Conservation (phyloP, 352 stramenopile species). For the Phytophthora pinifolia region DNA sequence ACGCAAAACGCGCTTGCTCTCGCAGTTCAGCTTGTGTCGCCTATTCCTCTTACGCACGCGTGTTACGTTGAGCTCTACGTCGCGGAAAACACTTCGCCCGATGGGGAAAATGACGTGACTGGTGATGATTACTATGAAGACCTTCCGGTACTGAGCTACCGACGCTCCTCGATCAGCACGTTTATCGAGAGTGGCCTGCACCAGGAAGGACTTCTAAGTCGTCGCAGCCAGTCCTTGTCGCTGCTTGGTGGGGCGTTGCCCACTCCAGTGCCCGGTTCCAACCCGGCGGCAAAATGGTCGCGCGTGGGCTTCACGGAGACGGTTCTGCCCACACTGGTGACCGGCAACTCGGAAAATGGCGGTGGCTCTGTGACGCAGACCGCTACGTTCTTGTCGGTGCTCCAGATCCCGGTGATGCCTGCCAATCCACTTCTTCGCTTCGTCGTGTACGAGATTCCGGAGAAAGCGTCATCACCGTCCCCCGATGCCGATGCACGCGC, state of each 20-base stretch:
- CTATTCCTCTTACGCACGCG: slow-evolving; percentile 58
- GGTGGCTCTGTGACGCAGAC: slow-evolving; percentile 42
- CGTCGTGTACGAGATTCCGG: slow-evolving; percentile 81
- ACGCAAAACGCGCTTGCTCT: slow-evolving; percentile 79
- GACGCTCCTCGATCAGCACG: slow-evolving; percentile 69
- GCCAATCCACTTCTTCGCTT: slow-evolving; percentile 72
- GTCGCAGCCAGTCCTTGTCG: slow-evolving; percentile 52
- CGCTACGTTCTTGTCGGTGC: slow-evolving; percentile 74
- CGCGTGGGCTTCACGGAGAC: slow-evolving; percentile 80
- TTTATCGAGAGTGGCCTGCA: slow-evolving; percentile 74
- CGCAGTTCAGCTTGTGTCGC: slow-evolving; percentile 65
- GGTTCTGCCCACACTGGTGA: slow-evolving; percentile 62
- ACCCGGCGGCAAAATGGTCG: slow-evolving; percentile 49
- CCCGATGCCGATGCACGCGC: slow-evolving; percentile 23
- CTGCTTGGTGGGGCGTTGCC: slow-evolving; percentile 30
- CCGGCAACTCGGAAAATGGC: slow-evolving; percentile 27
- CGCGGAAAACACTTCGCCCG: slow-evolving; percentile 44
- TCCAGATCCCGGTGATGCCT: slow-evolving; percentile 74
- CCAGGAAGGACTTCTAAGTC: slow-evolving; percentile 59
- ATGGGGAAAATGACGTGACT: slow-evolving; percentile 50
- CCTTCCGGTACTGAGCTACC: slow-evolving; percentile 41
- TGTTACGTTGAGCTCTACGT: slow-evolving; percentile 83
- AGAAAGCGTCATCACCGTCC: slow-evolving; percentile 33
- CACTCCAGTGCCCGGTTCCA: slow-evolving; percentile 33
- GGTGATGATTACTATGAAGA: slow-evolving; percentile 60